Conservation (phyloP, 2,329 filamentous ascomycete species). For the Trichoderma sp. region DNA sequence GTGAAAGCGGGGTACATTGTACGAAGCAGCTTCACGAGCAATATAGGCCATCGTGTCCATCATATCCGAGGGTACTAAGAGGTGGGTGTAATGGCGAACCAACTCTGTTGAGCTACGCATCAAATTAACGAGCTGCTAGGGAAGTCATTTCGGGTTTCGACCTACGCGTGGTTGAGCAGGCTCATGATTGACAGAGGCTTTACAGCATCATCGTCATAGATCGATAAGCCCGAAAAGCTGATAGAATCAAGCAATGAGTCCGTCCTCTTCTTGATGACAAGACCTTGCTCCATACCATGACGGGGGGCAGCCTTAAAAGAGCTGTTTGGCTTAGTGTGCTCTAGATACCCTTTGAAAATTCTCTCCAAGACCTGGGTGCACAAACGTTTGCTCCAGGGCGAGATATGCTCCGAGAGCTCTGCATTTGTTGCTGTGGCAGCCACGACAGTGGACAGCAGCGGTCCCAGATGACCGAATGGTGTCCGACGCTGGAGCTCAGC, state of each 20-base stretch:
- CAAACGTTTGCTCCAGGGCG: slow-evolving; percentile 31
- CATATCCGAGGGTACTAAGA: slow-evolving; percentile 28
- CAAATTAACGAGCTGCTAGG: background rate
- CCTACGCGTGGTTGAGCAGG: slow-evolving; percentile 32
- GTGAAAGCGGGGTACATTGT: background rate
- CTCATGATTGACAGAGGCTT: slow-evolving; percentile 24
- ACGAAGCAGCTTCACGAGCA: slow-evolving; percentile 25
- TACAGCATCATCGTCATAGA: background rate
- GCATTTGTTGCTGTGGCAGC: slow-evolving; percentile 4
- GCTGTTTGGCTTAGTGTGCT: slow-evolving; percentile 21
- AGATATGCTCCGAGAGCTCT: slow-evolving; percentile 20
- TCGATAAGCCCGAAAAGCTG: slow-evolving; percentile 8
- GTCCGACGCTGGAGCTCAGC: slow-evolving; percentile 23
- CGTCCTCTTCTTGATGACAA: slow-evolving; percentile 17
- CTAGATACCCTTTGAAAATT: slow-evolving; percentile 29
- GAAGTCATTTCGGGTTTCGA: background rate
- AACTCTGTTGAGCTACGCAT: slow-evolving; percentile 22
- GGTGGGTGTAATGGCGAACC: slow-evolving; percentile 31
- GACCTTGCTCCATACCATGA: slow-evolving; percentile 26
- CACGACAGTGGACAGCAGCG: slow-evolving; percentile 15
- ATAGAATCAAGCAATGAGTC: slow-evolving; percentile 23
- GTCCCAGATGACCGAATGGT: slow-evolving; percentile 2
- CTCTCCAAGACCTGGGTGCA: slow-evolving; percentile 31
- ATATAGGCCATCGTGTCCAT: slow-evolving; percentile 32
- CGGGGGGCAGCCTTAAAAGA: slow-evolving; percentile 27